Conservation (phyloP, 495 filamentous ascomycete genomes). For the Podospora appendiculata region DNA sequence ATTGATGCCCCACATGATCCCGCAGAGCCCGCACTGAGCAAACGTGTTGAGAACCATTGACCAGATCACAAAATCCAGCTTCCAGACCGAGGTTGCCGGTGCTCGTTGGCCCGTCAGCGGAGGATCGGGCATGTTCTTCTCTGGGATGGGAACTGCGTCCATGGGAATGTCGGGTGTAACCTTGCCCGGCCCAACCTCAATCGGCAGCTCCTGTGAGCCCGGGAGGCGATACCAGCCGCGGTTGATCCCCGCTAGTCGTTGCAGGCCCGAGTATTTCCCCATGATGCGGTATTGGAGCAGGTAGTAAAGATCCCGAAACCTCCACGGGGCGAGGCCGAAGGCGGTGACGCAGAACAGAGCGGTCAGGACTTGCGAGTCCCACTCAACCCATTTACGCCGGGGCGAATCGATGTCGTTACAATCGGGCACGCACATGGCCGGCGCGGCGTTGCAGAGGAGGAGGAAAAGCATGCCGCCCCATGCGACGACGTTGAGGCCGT, state of each 20-base stretch:
- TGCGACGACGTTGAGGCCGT: constrained; percentile 72
- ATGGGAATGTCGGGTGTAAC: constrained; percentile 26
- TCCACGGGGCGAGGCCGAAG: constrained; percentile 79
- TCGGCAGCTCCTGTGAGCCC: constrained; percentile 43
- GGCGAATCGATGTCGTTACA: constrained; percentile 70
- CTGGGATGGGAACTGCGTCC: constrained; percentile 47
- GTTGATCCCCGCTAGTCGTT: constrained; percentile 58
- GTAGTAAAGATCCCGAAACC: constrained; percentile 71
- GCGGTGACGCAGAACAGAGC: constrained; percentile 81
- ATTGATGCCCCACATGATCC: constrained; percentile 76
- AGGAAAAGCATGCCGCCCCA: constrained; percentile 92
- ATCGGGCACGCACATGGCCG: constrained; percentile 68
- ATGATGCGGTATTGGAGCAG: constrained; percentile 53
- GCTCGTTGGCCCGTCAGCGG: constrained; percentile 59
- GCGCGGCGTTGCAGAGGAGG: constrained; percentile 64
- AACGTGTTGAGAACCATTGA: constrained; percentile 68
- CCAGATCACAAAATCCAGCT: constrained; percentile 74
- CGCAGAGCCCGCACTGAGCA: constrained; percentile 59
- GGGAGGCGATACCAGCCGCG: constrained; percentile 61
- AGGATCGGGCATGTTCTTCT: constrained; percentile 41
- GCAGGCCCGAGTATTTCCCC: constrained; percentile 45
- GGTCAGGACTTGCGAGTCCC: constrained; percentile 76
- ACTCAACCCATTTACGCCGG: constrained; percentile 75
- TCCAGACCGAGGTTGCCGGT: constrained; percentile 61
- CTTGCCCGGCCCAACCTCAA: constrained; percentile 35